A percentile compares a stretch with the other conserved stretches of the same genome.
phyloP scores from a whole-genome alignment of 345 rosid genomes.

The Eucalyptus marginata region DNA sequence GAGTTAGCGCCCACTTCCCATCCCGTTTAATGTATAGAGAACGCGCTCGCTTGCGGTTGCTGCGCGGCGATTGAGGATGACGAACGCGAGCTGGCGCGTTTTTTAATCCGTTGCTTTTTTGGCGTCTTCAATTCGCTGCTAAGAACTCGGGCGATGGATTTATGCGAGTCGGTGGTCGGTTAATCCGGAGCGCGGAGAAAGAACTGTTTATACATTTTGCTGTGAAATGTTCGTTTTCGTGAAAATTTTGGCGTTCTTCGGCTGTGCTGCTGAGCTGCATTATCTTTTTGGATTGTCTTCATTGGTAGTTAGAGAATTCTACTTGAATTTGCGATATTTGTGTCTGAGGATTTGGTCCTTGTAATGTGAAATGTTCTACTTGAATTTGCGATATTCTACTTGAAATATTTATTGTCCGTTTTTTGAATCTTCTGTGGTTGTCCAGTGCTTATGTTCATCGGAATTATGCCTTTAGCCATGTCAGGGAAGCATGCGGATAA shows the following conservation, averaged over 20 bases:
- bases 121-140: background rate
- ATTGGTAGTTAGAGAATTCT: background rate
- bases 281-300: background rate
- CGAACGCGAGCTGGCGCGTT: background rate
- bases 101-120: background rate
- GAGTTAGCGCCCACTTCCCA: background rate
- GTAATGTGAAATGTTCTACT: no score
- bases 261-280: background rate
- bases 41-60: background rate
- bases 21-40: no score
- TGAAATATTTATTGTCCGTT: no score
- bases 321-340: background rate
- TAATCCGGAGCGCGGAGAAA: background rate
- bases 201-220: background rate
- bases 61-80: background rate
- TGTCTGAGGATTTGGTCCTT: no score
- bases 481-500: background rate
- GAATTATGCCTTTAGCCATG: background rate
- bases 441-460: background rate
- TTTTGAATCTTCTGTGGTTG: background rate
- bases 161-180: background rate
- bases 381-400: no score
- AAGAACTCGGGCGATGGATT: background rate
- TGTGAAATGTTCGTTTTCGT: background rate
- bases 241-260: background rate